These are phyloP conservation scores for Ogataea trehalophila DNA, from an alignment of 805 yeast species.

Conservation along the genomic window DNA sequence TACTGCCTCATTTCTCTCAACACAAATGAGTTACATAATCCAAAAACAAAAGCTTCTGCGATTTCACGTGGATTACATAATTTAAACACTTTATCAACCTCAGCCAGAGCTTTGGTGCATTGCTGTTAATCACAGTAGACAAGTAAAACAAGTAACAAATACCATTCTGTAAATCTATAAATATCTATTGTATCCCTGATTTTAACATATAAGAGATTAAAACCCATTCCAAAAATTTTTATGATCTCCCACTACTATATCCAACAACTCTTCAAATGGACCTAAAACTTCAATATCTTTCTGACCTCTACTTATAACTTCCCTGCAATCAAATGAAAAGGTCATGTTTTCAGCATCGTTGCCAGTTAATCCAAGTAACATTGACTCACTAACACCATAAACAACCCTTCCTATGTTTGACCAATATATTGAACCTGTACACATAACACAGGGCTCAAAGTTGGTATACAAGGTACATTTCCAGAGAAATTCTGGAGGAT, in stretches of 20 bases:
- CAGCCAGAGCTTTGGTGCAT: no score
- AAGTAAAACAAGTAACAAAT: not conserved
- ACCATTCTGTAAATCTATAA: not conserved
- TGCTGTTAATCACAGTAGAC: no score
- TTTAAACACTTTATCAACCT: no score
- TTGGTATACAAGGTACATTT: slow-evolving; percentile 27
- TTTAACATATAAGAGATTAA: not conserved
- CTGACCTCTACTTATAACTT: slow-evolving; percentile 22
- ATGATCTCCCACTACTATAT: slow-evolving; percentile 22
- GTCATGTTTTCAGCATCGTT: slow-evolving; percentile 26
- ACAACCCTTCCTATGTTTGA: slow-evolving; percentile 25
- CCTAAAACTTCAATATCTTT: slow-evolving; percentile 25
- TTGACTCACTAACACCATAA: slow-evolving; percentile 21
- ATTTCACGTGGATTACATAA: no score
- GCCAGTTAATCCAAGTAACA: slow-evolving; percentile 22
- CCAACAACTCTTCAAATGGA: slow-evolving; percentile 20
- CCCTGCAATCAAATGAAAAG: slow-evolving; percentile 17
- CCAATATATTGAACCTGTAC: slow-evolving; percentile 29
- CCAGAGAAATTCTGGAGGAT: slow-evolving; percentile 23
- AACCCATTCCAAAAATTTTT: slow-evolving; percentile 19
- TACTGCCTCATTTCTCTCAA: no score
- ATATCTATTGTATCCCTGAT: no score
- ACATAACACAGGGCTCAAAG: slow-evolving; percentile 30
- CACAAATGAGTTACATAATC: no score
- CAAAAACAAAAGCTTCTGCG: no score